phyloP scores from a whole-genome alignment of 176 grass and related monocot species.

The Triticum dicoccoides region DNA sequence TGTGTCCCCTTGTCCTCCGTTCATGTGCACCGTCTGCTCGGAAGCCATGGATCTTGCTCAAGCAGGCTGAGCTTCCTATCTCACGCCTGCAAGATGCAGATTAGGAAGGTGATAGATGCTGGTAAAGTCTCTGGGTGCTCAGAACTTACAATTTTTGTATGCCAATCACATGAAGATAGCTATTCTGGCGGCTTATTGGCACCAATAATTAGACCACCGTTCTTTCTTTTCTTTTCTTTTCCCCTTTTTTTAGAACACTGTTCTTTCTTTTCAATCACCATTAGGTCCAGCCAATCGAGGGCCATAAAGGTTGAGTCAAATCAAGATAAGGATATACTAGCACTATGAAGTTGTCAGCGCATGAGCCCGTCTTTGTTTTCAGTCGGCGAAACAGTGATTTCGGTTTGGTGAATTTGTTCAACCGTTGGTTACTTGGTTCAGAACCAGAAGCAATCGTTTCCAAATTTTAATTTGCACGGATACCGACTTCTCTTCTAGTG shows the following conservation, averaged over 20 bases:
- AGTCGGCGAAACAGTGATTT: neutral
- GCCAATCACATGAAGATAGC: neutral
- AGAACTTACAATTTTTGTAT: neutral
- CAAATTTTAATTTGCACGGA: neutral
- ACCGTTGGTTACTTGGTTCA: neutral
- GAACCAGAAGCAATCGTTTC: neutral
- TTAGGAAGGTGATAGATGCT: neutral
- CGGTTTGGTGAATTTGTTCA: neutral
- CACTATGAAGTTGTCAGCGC: neutral
- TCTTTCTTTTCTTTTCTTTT: neutral
- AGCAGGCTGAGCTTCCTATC: neutral
- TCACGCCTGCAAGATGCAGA: neutral
- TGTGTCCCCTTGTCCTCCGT: constrained; percentile 9
- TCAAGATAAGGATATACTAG: neutral
- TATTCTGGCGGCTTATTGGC: constrained; percentile 7
- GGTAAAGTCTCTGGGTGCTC: neutral
- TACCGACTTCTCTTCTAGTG: neutral
- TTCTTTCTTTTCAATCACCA: neutral
- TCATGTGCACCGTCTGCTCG: constrained; percentile 11
- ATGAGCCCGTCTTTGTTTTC: neutral
- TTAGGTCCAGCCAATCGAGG: neutral
- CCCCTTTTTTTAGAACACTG: neutral
- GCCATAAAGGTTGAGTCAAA: neutral
- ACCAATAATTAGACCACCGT: neutral
- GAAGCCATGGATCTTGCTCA: constrained; percentile 20